Base-by-base conservation (phyloP, 257 asterid genomes). In the Catharanthus roseus region DNA sequence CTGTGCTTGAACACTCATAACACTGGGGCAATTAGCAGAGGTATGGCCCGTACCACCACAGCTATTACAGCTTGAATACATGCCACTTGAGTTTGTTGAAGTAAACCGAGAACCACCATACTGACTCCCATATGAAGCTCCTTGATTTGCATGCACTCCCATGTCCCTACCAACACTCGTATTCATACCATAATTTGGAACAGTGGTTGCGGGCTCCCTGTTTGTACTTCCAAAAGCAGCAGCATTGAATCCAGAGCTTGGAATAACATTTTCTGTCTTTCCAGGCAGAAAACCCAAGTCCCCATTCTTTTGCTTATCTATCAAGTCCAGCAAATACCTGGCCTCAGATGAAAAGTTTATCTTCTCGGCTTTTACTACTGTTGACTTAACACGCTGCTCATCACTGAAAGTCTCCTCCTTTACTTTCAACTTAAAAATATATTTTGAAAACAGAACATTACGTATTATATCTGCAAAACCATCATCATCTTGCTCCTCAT, bases 401-500 rank as follows among this genome's bases (percentile, higher is more conserved):
- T 93, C 99, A 1, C 89, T 84, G 71, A 81, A 93, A 3, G 69
- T 81, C 85, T 91, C 96, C 81, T 88, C 96, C 84, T 93, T 91
- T 78, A 93, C 96, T 79, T 88, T 93, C 85, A 93, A 58, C 74
- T 91, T 93, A 77, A 93, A 91, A 5, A 77, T 4, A 73, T 77
- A 93, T 67, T 81, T 81, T 21, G 82, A 80, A 21, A 88, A 88
- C 36, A 85, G 85, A 51, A 83, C 85, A 73, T 45, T 71, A 0
- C 89, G 81, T 49, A 93, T 68, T 24, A 85, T 65, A 49, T 91
- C 96, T 23, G 85, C 63, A 55, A 88, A 86, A 69, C 81, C 79
- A 10, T 91, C 96, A 31, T 89, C 97, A 13, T 89, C 97, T 68
- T 86, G 96, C 80, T 88, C 96, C 79, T 89, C 96, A 42, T 84